A percentile compares a stretch with the other conserved stretches of the same genome.
phyloP scores from a whole-genome alignment of 495 filamentous ascomycete species.

The Filosporella fistucella region DNA sequence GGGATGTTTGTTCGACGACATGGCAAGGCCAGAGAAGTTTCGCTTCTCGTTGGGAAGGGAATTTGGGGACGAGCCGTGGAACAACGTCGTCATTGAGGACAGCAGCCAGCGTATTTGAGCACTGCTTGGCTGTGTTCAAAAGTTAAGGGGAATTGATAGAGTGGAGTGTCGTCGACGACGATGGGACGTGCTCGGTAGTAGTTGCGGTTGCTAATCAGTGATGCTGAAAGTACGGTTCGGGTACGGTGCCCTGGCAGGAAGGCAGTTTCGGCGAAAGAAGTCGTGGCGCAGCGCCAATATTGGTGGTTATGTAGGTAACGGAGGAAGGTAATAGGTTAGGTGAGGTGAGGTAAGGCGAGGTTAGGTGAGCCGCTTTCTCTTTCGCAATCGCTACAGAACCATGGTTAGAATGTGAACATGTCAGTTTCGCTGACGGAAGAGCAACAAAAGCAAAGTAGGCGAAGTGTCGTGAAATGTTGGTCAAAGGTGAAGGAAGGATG shows the following conservation, averaged over 20 bases:
- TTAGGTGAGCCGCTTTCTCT: no score
- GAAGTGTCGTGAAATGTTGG: no score
- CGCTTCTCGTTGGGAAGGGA: conserved; percentile 25
- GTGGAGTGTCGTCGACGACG: conserved; percentile 3
- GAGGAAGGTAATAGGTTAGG: no score
- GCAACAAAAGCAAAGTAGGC: no score
- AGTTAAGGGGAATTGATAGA: conserved; percentile 1
- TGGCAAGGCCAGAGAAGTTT: conserved; percentile 22
- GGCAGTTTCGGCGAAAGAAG: neutral
- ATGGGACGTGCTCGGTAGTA: conserved; percentile 16
- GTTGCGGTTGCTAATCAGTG: conserved; percentile 18
- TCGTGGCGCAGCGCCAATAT: neutral
- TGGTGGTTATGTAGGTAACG: no score
- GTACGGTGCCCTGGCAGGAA: neutral
- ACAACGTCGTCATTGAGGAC: conserved; percentile 22
- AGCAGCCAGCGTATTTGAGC: conserved; percentile 17
- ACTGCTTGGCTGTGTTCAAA: conserved; percentile 16
- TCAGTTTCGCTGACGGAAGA: no score
- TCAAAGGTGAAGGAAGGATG: no score
- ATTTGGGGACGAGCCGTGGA: conserved; percentile 20
- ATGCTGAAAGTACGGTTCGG: no score
- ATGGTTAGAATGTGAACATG: no score
- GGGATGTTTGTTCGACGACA: conserved; percentile 25
- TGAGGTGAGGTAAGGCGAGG: no score
- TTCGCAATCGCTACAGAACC: no score